Base-by-base conservation (phyloP, 139 green algal genomes). In the Choricystis sp. region DNA sequence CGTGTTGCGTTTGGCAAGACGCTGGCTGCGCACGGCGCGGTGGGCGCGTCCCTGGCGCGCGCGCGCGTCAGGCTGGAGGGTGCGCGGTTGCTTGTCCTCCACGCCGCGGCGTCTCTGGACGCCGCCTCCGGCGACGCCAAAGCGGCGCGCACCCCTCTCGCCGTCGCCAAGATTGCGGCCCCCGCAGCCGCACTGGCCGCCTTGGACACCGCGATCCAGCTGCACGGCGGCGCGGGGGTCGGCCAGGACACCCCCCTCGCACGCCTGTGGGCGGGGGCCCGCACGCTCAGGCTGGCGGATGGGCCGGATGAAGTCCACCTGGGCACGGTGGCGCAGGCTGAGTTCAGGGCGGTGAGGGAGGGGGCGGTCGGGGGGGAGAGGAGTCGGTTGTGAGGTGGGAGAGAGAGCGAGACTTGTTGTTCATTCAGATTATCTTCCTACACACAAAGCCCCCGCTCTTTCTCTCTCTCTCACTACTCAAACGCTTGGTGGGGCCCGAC, bases 261-360 rank as follows among this genome's bases (percentile, higher is more conserved):
- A 0, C 67, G 77, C 56, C 77, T 97, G 56, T 99, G 76, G 74
- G 81, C 81, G 0, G 76, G 67, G 3, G 87, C 85, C 0, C 82
- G 93, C 29, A 96, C 93, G 9, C 85, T 99, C 59, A 78, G 93
- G 21, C 78, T 99, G 56, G 93, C 93, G 3, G 93, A 99, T 66
- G 93, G 93, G 0, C 93, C 93, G 1, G 93, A 99, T 57, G 86
- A 96, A 67, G 93, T 99, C 63, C 92, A 98, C 71, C 70, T 96
- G 65, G 77, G 73, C n/a, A 89, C 91, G 3, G 83, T 97, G 25
- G 92, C 86, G 20, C 87, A n/a, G 85, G 64, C 55, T 88, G 59
- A 91, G 96, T 75, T 63, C 94, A 24, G 65, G 49, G 20, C 14
- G 4, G 57, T n/a, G 40, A 52, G 40, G 40, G 40, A 52, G 40